Evolutionary conservation across 78 protist genomes (phyloP).

Genomic region (Dictyostelium firmibasis): DNA sequence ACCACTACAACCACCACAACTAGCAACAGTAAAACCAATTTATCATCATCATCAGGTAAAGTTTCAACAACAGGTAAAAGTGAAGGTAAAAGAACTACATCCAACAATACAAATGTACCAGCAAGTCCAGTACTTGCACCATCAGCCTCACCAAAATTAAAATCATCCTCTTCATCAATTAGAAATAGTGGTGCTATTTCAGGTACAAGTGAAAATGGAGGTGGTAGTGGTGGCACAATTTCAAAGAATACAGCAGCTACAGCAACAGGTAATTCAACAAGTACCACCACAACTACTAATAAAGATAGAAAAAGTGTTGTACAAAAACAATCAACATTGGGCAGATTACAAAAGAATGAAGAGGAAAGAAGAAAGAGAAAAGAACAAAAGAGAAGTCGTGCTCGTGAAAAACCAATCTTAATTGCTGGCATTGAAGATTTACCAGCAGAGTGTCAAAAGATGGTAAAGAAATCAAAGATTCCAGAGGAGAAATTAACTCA

Average conservation of each 20-base stretch:
- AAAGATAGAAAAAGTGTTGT: background rate
- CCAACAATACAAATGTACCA: background rate
- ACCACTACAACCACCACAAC: background rate
- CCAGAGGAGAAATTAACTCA: conserved; percentile 36
- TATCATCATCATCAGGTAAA: background rate
- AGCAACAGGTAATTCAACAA: background rate
- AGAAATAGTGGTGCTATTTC: background rate
- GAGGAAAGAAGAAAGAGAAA: conserved; percentile 67
- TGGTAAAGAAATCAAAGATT: conserved; percentile 59
- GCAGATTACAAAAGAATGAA: conserved; percentile 55
- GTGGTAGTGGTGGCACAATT: background rate
- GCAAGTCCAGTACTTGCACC: background rate
- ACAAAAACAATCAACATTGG: background rate
- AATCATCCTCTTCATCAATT: background rate
- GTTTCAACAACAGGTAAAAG: background rate
- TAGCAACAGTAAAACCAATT: background rate
- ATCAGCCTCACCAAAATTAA: conserved; percentile 5
- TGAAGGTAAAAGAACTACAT: background rate
- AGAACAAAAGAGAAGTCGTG: conserved; percentile 67
- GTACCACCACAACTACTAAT: background rate
- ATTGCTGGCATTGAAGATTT: conserved; percentile 24
- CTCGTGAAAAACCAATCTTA: conserved; percentile 54
- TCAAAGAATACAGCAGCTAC: background rate
- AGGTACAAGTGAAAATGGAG: conserved; percentile 9
- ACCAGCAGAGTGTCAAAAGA: conserved; percentile 59